phyloP scores from a whole-genome alignment of 2,329 filamentous ascomycete species.

The Fusarium siculi region DNA sequence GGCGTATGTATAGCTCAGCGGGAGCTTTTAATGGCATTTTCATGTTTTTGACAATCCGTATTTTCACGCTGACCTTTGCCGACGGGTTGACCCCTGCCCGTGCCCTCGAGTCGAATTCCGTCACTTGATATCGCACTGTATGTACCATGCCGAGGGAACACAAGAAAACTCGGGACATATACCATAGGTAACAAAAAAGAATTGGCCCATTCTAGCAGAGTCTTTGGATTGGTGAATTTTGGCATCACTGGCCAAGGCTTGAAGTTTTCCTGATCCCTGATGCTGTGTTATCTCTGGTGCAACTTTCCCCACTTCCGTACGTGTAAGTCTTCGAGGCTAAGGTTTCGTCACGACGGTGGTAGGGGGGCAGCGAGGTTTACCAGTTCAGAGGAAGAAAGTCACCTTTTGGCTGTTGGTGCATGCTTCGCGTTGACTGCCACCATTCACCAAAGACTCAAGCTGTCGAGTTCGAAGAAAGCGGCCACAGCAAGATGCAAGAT shows the following conservation, averaged over 20 bases:
- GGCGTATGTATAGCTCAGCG: background rate
- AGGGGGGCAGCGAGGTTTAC: background rate
- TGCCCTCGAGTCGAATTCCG: background rate
- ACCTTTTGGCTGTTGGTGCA: background rate
- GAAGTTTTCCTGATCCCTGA: background rate
- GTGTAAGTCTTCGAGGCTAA: constrained; percentile 24
- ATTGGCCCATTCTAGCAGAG: background rate
- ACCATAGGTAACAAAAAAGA: background rate
- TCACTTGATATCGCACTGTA: constrained; percentile 31
- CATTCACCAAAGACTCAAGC: background rate
- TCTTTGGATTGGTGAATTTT: background rate
- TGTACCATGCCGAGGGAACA: constrained; percentile 5
- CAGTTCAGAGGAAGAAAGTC: background rate
- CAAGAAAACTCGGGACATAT: background rate
- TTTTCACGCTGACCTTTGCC: constrained; percentile 30
- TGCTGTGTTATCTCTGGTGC: background rate
- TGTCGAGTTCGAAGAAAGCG: background rate
- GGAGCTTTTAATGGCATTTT: constrained; percentile 29
- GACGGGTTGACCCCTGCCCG: constrained; percentile 6
- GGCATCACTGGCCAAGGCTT: background rate
- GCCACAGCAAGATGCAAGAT: background rate
- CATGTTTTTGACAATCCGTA: constrained; percentile 22
- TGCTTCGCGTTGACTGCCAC: background rate
- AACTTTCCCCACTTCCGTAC: constrained; percentile 31
- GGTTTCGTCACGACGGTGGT: constrained; percentile 2